Conservation (phyloP, 768 basidiomycete genomes). For the Suillus brevipes region DNA sequence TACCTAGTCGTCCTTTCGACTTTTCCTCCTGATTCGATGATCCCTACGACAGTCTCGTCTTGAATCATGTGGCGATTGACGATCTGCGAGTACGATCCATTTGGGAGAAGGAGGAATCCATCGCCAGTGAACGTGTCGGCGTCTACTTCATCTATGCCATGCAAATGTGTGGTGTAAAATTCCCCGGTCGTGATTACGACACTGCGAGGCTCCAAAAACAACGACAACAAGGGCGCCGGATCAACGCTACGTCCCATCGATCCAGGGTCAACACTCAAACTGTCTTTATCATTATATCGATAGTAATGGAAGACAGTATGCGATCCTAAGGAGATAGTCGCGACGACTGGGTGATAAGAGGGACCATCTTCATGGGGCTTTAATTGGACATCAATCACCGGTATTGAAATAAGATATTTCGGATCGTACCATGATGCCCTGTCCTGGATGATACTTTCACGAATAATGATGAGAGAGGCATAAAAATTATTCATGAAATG, state of each 20-base stretch:
- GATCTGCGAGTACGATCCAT: conserved; percentile 37
- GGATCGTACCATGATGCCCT: conserved; percentile 84
- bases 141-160: conserved; percentile 69
- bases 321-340: conserved; percentile 86
- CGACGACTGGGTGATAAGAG: conserved; percentile 82
- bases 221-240: conserved; percentile 60
- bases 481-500: conserved; percentile 10
- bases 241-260: conserved; percentile 57
- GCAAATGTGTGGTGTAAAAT: conserved; percentile 73
- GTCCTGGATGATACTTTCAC: conserved; percentile 75
- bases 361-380: conserved; percentile 95
- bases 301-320: conserved; percentile 86
- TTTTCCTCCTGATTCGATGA: conserved; percentile 48
- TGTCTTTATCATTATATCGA: conserved; percentile 46
- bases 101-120: conserved; percentile 24
- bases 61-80: conserved; percentile 61
- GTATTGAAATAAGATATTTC: conserved; percentile 12
- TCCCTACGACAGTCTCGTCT: conserved; percentile 37
- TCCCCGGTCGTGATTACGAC: conserved; percentile 71
- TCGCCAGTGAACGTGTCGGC: conserved; percentile 46
- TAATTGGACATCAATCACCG: conserved; percentile 1
- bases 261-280: conserved; percentile 17
- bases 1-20: conserved; percentile 63
- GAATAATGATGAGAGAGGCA: conserved; percentile 14
- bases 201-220: conserved; percentile 85